Percentiles rank a stretch among this genome's conserved stretches.
phyloP scores from a whole-genome alignment of 1,139 yeast genomes.

The Wickerhamomyces sp. region DNA sequence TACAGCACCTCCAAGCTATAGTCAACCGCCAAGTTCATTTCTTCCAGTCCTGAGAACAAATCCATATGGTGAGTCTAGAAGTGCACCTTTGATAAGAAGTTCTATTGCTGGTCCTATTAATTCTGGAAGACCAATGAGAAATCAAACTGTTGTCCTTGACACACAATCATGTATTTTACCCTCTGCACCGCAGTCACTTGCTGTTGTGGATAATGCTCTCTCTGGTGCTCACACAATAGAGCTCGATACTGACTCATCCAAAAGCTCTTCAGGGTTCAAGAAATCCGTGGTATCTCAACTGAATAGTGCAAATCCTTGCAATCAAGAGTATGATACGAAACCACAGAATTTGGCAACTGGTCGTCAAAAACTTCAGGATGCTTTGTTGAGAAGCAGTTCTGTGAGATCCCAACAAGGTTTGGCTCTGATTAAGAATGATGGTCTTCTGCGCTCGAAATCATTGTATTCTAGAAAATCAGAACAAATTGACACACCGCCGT shows the following conservation, averaged over 20 bases:
- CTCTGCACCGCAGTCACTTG: not conserved
- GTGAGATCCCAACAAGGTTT: constrained; percentile 5
- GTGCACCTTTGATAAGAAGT: not conserved
- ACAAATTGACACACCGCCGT: constrained; percentile 7
- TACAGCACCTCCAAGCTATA: not conserved
- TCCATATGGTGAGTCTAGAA: not conserved
- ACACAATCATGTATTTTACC: not conserved
- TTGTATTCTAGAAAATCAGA: constrained; percentile 1
- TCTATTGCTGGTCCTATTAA: not conserved
- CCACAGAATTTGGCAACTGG: not conserved
- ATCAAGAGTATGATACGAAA: constrained; percentile 1
- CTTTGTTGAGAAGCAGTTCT: constrained; percentile 5
- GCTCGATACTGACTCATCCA: not conserved
- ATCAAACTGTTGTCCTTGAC: not conserved
- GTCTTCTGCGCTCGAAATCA: constrained; percentile 10
- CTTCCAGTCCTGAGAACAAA: not conserved
- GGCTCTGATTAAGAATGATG: constrained; percentile 5
- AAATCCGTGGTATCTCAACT: not conserved
- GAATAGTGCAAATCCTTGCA: constrained; percentile 5
- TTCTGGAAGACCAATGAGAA: not conserved
- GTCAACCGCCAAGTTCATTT: not conserved
- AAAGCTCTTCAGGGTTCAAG: not conserved
- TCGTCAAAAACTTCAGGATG: constrained; percentile 3
- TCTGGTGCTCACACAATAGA: no score
- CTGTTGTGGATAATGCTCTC: not conserved